phyloP scores from a whole-genome alignment of 73 alveolate species.

The Symbiodinium pilosum region DNA sequence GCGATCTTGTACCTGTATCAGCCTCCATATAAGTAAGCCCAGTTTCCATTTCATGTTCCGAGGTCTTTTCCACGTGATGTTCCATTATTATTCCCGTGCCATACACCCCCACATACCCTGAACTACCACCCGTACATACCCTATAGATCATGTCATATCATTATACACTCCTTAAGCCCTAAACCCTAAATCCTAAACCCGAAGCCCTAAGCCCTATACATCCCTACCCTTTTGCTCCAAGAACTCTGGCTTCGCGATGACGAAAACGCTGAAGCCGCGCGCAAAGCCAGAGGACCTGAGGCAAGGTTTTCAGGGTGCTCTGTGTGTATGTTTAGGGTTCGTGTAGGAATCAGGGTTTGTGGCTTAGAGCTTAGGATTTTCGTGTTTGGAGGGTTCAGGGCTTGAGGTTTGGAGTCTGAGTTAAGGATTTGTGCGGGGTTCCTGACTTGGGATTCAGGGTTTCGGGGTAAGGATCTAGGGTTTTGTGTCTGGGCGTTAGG shows the following conservation, averaged over 20 bases:
- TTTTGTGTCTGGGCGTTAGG: background rate
- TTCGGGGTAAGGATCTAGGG: background rate
- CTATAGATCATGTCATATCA: too few relatives aligned
- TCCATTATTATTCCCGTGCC: too few relatives aligned
- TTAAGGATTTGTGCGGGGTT: background rate
- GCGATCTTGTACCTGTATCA: too few relatives aligned
- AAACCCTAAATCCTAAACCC: background rate
- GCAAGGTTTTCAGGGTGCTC: background rate
- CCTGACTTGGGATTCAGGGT: background rate
- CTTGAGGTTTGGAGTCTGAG: background rate
- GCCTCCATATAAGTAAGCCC: too few relatives aligned
- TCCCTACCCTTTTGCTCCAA: background rate
- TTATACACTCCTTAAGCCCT: background rate
- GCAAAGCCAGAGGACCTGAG: conserved; percentile 90
- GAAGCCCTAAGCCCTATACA: background rate
- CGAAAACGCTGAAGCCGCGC: conserved; percentile 77
- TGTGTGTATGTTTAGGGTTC: background rate
- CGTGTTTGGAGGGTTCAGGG: background rate
- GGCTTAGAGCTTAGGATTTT: background rate
- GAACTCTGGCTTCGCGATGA: conserved; percentile 41
- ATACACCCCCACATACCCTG: too few relatives aligned
- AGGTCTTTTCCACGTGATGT: too few relatives aligned
- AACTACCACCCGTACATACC: too few relatives aligned
- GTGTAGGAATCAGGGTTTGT: background rate
- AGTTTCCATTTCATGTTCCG: too few relatives aligned